Percentiles rank a stretch among this genome's conserved stretches.
phyloP scores from a whole-genome alignment of 1,284 basidiomycete species.

The Microbotryomycetes sp. region DNA sequence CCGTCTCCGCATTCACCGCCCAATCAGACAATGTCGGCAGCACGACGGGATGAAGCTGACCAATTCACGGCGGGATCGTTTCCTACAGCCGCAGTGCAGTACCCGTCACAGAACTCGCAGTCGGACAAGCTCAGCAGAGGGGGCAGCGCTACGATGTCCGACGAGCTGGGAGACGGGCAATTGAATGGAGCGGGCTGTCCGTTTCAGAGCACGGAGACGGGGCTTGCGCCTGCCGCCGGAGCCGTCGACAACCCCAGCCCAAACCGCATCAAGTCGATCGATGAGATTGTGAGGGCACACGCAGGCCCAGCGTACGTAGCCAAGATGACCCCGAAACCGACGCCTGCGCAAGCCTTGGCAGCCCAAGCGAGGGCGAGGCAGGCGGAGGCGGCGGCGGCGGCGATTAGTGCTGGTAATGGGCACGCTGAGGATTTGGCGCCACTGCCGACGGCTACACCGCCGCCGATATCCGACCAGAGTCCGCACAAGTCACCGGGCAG shows the following conservation, averaged over 20 bases:
- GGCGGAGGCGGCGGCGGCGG: background rate
- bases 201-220: too few species aligned
- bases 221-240: too few species aligned
- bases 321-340: slow-evolving; percentile 1
- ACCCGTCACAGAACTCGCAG: background rate
- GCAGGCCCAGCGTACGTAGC: slow-evolving; percentile 34
- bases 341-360: slow-evolving; percentile 6
- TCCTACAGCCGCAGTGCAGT: background rate
- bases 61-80: background rate
- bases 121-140: too few species aligned
- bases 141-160: too few species aligned
- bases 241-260: background rate
- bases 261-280: slow-evolving; percentile 37
- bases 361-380: slow-evolving; percentile 32
- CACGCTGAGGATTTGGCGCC: background rate
- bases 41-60: background rate
- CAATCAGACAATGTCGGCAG: background rate
- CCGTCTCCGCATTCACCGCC: background rate
- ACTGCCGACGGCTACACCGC: background rate
- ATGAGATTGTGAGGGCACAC: slow-evolving; percentile 45
- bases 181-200: too few species aligned
- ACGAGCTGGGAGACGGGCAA: too few species aligned
- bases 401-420: background rate
- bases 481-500: background rate
- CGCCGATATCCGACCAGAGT: background rate